phyloP scores from a whole-genome alignment of 495 filamentous ascomycete species.

The Talaromyces proteolyticus region DNA sequence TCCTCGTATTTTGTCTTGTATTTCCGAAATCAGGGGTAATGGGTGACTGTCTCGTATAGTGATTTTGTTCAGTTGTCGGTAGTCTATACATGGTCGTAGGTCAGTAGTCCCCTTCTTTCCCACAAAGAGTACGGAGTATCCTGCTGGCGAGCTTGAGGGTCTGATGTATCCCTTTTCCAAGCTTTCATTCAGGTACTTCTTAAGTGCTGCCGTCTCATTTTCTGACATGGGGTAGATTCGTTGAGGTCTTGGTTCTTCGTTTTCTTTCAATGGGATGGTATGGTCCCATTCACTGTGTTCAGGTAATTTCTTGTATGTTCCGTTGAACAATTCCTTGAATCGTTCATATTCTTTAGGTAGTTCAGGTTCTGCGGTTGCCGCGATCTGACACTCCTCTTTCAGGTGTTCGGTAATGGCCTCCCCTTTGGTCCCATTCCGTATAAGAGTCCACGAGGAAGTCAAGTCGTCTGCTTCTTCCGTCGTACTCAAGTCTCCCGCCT shows the following conservation, averaged over 20 bases:
- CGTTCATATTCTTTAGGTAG: constrained; percentile 1
- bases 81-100: constrained; percentile 10
- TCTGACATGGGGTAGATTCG: constrained; percentile 12
- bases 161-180: constrained; percentile 4
- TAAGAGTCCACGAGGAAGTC: background rate
- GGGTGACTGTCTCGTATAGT: constrained; percentile 11
- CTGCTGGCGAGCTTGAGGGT: constrained; percentile 1
- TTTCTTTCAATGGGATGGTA: constrained; percentile 8
- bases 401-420: background rate
- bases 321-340: constrained; percentile 7
- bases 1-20: constrained; percentile 11
- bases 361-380: background rate
- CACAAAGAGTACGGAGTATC: constrained; percentile 3
- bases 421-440: background rate
- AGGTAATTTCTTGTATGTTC: constrained; percentile 4
- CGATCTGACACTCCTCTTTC: background rate
- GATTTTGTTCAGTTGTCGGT: constrained; percentile 8
- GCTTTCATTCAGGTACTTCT: constrained; percentile 12
- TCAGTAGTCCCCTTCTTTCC: background rate
- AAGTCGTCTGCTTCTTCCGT: background rate
- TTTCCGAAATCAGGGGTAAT: constrained; percentile 4
- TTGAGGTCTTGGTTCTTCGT: constrained; percentile 2
- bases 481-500: background rate
- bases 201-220: constrained; percentile 8
- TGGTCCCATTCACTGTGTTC: constrained; percentile 3